Conservation (phyloP, 73 alveolate genomes). For the Tetrahymena thermophila region DNA sequence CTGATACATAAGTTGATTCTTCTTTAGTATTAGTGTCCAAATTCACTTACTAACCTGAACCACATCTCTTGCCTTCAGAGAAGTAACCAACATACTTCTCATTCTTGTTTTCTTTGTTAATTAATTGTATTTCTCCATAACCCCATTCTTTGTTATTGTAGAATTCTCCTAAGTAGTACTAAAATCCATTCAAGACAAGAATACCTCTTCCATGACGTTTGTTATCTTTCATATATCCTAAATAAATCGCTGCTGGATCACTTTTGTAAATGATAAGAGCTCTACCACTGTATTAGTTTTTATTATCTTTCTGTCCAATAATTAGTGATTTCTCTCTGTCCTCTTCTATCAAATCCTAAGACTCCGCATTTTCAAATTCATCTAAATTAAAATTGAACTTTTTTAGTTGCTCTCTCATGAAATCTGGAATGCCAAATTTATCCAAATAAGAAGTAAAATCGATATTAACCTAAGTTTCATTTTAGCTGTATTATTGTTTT, state of each 20-base stretch:
- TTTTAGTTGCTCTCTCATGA: background rate
- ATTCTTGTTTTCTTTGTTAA: background rate
- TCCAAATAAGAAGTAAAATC: background rate
- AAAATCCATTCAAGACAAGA: background rate
- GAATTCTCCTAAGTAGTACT: background rate
- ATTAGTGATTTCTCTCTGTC: background rate
- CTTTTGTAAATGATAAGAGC: background rate
- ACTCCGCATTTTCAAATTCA: background rate
- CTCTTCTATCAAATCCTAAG: background rate
- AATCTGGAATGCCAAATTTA: background rate
- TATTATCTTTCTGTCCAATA: background rate
- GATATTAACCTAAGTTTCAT: background rate
- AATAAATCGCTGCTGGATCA: background rate
- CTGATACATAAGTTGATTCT: background rate
- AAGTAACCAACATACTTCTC: background rate
- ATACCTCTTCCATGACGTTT: background rate
- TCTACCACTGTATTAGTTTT: background rate
- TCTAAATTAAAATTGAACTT: background rate
- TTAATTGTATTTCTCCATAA: background rate
- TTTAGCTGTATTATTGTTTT: background rate
- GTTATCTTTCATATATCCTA: background rate
- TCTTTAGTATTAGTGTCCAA: background rate
- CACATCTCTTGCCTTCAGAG: background rate
- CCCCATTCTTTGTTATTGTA: background rate
- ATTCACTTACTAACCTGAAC: background rate